These are phyloP conservation scores for Jatropha multifida DNA, from an alignment of 441 rosid species.

Conservation along the genomic window DNA sequence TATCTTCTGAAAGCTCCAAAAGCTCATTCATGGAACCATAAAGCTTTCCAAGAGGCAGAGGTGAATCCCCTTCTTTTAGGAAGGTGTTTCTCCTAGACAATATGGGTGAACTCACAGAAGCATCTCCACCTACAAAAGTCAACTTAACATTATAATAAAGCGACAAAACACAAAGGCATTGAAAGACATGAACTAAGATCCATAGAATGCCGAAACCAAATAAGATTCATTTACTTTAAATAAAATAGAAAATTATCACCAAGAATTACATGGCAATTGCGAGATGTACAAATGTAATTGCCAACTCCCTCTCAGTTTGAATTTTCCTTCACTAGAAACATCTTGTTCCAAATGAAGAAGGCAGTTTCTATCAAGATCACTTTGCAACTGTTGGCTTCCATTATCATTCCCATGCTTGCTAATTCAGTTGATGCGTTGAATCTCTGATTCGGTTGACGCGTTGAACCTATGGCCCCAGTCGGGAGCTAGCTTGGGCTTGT, in stretches of 20 bases:
- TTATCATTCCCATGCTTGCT: slow-evolving; percentile 13
- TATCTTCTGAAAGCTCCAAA: slow-evolving; percentile 22
- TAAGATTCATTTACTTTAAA: slow-evolving; percentile 1
- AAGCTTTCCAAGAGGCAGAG: slow-evolving; percentile 22
- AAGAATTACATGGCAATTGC: slow-evolving; percentile 83
- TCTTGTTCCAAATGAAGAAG: slow-evolving; percentile 39
- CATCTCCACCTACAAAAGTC: slow-evolving; percentile 61
- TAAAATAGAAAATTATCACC: slow-evolving; percentile 5
- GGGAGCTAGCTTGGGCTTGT: too few relatives aligned
- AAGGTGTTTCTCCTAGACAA: slow-evolving; percentile 36
- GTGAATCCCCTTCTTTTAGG: slow-evolving; percentile 23
- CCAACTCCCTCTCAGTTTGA: slow-evolving; percentile 57
- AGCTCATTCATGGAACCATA: slow-evolving; percentile 13
- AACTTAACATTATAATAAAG: slow-evolving; percentile 8
- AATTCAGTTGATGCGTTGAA: slow-evolving; percentile 35
- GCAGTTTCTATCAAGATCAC: slow-evolving; percentile 24
- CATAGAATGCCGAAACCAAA: not conserved
- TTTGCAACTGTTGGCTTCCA: slow-evolving; percentile 30
- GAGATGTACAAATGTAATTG: slow-evolving; percentile 80
- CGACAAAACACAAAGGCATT: not conserved
- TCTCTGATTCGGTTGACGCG: too few relatives aligned
- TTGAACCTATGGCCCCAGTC: too few relatives aligned
- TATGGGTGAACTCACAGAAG: slow-evolving; percentile 44
- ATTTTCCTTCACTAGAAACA: slow-evolving; percentile 34
- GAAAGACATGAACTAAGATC: not conserved